Evolutionary conservation across 129 eudicot species (phyloP).

Genomic region (Tagetes patula): DNA sequence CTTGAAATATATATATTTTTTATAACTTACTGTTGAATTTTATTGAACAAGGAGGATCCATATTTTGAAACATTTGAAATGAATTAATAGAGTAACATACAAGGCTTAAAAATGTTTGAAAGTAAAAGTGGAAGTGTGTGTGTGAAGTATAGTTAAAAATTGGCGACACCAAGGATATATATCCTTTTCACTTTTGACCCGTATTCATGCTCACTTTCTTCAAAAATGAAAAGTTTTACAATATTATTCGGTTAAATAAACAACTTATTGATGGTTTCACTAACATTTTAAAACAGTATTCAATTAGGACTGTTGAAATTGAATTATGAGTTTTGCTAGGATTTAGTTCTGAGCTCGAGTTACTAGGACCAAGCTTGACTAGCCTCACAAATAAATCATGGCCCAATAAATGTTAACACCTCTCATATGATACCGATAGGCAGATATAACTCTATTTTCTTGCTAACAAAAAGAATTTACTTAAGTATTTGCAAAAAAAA

Average conservation of each 20-base stretch:
- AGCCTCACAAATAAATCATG: neutral
- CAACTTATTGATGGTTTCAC: too few relatives aligned
- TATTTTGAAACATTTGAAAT: conserved; percentile 11
- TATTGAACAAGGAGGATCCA: neutral
- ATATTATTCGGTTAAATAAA: neutral
- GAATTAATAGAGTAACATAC: conserved; percentile 15
- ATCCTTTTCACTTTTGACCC: conserved; percentile 25
- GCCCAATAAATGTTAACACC: neutral
- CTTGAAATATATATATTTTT: too few relatives aligned
- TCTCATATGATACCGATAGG: neutral
- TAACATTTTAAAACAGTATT: too few relatives aligned
- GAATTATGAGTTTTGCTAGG: neutral
- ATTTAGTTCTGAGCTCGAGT: neutral
- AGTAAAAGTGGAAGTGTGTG: conserved; percentile 28
- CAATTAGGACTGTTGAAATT: neutral
- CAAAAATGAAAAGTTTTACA: neutral
- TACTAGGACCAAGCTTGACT: too few relatives aligned
- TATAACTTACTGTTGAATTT: too few relatives aligned
- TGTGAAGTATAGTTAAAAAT: conserved; percentile 12
- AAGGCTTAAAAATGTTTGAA: neutral
- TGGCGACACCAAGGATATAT: neutral
- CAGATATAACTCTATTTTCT: neutral
- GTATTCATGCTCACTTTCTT: neutral
- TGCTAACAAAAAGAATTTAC: neutral
- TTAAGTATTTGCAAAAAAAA: neutral